Evolutionary conservation across 23 red algal genomes (phyloP).

Genomic region (Agarophyton chilense): DNA sequence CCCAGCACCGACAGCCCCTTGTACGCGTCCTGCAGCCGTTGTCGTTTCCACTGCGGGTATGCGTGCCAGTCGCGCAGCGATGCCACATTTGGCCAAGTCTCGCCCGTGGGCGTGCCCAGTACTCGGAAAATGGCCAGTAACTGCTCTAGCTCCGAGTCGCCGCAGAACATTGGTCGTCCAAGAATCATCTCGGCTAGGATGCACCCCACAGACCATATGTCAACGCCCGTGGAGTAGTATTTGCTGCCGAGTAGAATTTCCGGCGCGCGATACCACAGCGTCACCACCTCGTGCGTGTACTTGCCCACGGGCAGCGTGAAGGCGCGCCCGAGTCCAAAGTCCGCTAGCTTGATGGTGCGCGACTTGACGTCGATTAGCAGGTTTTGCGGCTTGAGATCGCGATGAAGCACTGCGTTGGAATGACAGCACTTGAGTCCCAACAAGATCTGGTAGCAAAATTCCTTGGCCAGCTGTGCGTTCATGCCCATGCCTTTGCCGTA

Average conservation of each 20-base stretch:
- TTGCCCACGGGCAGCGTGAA: constrained; percentile 91
- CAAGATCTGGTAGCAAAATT: constrained; percentile 92
- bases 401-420: constrained; percentile 83
- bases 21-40: constrained; percentile 26
- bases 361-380: constrained; percentile 83
- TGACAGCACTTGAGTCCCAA: constrained; percentile 92
- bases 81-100: constrained; percentile 79
- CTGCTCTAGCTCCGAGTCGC: constrained; percentile 96
- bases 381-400: constrained; percentile 99
- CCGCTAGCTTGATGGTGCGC: constrained; percentile 91
- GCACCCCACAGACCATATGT: constrained; percentile 96
- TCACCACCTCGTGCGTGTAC: constrained; percentile 99
- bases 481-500: constrained; percentile 73
- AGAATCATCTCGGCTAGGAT: constrained; percentile 97
- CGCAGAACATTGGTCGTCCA: constrained; percentile 85
- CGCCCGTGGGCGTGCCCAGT: constrained; percentile 81
- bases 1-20: constrained; percentile 74
- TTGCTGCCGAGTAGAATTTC: constrained; percentile 93
- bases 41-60: constrained; percentile 92
- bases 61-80: constrained; percentile 88
- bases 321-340: constrained; percentile 93
- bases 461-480: constrained; percentile 61
- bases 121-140: constrained; percentile 93
- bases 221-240: constrained; percentile 95
- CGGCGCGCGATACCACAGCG: constrained; percentile 97